Base-by-base conservation (phyloP, 306 rosid species). In the Quercus glauca region DNA sequence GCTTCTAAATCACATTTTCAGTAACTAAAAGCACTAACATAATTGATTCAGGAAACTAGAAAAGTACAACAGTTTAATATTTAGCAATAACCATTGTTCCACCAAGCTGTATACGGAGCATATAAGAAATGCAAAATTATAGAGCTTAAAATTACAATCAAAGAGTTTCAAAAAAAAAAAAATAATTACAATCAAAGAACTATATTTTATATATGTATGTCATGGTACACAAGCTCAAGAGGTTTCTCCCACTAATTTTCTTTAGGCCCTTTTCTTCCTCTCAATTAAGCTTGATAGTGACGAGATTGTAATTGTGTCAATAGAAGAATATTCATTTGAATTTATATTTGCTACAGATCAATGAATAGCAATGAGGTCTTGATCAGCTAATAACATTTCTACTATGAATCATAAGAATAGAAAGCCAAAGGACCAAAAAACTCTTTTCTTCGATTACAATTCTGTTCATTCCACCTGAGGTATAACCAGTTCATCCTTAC, bases 311-410 rank as follows among this genome's bases (percentile, higher is more conserved):
- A 33, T 58, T 69, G 26, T 12, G 14, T 63, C 2, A 26, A 26
- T 3, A 28, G 41, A 61, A 61, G 41, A 26, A 61, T 25, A 61
- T 85, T 76, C 79, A 76, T 75, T 80, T 55, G 53, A 77, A 82
- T 76, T 57, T 59, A 82, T 84, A 83, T 88, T 87, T 85, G 83
- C 74, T 52, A 61, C 53, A 64, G 80, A 83, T 79, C 81, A 88
- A 90, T 71, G 90, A 86, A 84, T 79, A 82, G 83, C 73, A 85
- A 87, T 53, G 67, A 74, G 35, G 79, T 55, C 68, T 81, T 67
- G 51, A 65, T 52, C 77, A 49, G 51, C 59, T 61, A 84, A 77
- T 73, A 55, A 80, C 78, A 85, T 69, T 73, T 88, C 89, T 58
- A 80, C 81, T 82, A 74, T 56, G 71, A 68, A 75, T 69, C 73